These are phyloP conservation scores for Aspergillus niger DNA, from an alignment of 2,329 filamentous ascomycete genomes.

Conservation along the genomic window DNA sequence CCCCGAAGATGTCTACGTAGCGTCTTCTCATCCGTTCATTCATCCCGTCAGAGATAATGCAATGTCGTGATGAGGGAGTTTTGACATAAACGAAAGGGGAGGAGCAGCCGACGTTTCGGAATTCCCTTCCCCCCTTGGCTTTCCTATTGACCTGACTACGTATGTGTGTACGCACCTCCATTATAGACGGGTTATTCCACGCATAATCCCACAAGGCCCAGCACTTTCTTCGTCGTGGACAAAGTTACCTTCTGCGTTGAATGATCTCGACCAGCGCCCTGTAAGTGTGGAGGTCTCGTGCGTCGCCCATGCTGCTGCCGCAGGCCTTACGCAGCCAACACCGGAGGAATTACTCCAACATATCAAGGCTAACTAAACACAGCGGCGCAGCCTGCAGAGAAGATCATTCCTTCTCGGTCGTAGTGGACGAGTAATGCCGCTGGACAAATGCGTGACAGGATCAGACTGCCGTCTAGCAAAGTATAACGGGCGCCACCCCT, in stretches of 20 bases:
- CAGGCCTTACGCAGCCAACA: background rate
- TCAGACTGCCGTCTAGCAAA: background rate
- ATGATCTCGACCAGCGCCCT: background rate
- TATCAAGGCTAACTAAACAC: background rate
- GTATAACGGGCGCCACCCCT: background rate
- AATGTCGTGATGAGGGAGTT: background rate
- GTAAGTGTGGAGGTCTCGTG: background rate
- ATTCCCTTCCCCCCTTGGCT: background rate
- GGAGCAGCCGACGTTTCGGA: background rate
- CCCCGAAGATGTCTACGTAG: background rate
- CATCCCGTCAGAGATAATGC: background rate
- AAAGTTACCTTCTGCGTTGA: background rate
- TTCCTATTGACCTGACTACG: background rate
- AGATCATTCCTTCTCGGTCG: constrained; percentile 4
- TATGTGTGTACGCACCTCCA: background rate
- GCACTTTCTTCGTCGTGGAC: background rate
- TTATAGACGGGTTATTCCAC: background rate
- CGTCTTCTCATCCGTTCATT: background rate
- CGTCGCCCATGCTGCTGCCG: background rate
- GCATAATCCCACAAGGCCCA: background rate
- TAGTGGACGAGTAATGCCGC: background rate
- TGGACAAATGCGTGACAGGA: background rate
- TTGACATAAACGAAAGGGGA: background rate
- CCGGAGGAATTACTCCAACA: background rate
- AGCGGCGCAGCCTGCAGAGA: background rate